Conservation (phyloP, 2,329 filamentous ascomycete genomes). For the Lachnellula suecica region DNA sequence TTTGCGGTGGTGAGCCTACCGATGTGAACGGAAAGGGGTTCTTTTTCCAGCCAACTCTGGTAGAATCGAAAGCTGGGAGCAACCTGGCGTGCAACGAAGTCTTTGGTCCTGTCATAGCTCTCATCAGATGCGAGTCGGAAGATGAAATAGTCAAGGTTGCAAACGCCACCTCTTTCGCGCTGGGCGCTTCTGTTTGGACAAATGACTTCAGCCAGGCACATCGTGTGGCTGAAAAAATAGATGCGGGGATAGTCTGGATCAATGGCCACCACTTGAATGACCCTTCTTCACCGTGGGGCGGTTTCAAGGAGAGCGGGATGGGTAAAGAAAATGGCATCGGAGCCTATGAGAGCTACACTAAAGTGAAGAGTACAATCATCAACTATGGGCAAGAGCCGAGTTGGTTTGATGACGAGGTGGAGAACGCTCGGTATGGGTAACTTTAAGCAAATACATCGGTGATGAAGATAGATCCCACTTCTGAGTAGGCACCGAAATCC, state of each 20-base stretch:
- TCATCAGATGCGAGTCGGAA: conserved; percentile 85
- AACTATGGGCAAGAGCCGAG: conserved; percentile 57
- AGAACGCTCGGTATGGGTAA: conserved; percentile 60
- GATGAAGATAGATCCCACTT: too few species aligned
- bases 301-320: conserved; percentile 55
- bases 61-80: conserved; percentile 81
- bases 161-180: conserved; percentile 77
- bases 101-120: conserved; percentile 85
- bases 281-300: conserved; percentile 51
- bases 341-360: conserved; percentile 59
- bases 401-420: conserved; percentile 64
- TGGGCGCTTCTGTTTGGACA: conserved; percentile 92
- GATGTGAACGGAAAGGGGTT: conserved; percentile 53
- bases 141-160: conserved; percentile 81
- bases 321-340: conserved; percentile 71
- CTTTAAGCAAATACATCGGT: too few species aligned
- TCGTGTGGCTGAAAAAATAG: conserved; percentile 64
- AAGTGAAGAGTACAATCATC: conserved; percentile 65
- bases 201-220: conserved; percentile 56
- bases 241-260: conserved; percentile 82
- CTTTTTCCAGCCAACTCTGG: conserved; percentile 86
- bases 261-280: conserved; percentile 66
- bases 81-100: conserved; percentile 82
- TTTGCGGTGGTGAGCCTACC: conserved; percentile 50
- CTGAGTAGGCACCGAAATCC: too few species aligned